Conservation (phyloP, 2,329 filamentous ascomycete species). For the Botrytis paeoniae region DNA sequence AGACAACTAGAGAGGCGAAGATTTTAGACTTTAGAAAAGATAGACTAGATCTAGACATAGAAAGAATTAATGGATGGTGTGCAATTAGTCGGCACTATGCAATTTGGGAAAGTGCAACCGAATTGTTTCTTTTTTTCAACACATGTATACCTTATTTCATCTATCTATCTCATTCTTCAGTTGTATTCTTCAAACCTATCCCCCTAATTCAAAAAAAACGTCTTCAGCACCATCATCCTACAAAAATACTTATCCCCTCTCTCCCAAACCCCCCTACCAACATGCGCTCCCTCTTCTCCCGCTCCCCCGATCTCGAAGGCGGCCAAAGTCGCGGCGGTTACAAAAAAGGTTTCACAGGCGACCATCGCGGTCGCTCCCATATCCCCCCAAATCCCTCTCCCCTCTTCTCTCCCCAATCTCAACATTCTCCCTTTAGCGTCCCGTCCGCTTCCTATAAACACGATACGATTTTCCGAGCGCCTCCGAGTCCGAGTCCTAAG, state of each 20-base stretch:
- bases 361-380: slow-evolving; percentile 3
- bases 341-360: slow-evolving; percentile 8
- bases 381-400: neutral
- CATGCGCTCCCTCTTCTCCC: slow-evolving; percentile 7
- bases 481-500: neutral
- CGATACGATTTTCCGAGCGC: neutral
- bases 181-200: neutral
- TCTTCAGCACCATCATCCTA: neutral
- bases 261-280: neutral
- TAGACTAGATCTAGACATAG: slow-evolving; percentile 14
- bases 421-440: neutral
- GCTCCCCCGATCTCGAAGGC: slow-evolving; percentile 7
- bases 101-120: slow-evolving; percentile 10
- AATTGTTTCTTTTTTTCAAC: too few species aligned
- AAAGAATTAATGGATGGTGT: slow-evolving; percentile 19
- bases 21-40: slow-evolving; percentile 3
- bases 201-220: neutral
- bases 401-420: neutral
- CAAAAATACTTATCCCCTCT: neutral
- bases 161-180: neutral
- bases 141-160: neutral
- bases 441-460: neutral
- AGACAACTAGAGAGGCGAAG: slow-evolving; percentile 15
- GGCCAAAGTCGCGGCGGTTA: neutral
- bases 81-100: neutral